Evolutionary conservation across 306 rosid genomes (phyloP).

Genomic region (Cucumis melo): DNA sequence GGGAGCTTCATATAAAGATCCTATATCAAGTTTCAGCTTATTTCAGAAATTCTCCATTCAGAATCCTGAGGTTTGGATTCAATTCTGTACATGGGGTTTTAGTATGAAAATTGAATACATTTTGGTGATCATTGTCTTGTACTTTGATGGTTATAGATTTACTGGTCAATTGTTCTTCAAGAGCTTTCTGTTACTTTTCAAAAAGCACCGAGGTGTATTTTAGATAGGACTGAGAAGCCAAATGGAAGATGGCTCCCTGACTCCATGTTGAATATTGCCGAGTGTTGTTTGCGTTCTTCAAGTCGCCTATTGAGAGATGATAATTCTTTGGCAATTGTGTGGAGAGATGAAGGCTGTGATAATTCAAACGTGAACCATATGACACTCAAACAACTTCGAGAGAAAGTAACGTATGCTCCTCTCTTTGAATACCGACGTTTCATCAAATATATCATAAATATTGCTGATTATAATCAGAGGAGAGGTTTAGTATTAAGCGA

Average conservation of each 20-base stretch:
- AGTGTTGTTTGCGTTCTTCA: conserved; percentile 54
- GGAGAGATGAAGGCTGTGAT: conserved; percentile 70
- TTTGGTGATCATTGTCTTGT: neutral
- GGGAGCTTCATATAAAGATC: conserved; percentile 57
- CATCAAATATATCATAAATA: neutral
- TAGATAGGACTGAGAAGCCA: conserved; percentile 43
- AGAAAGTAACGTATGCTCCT: conserved; percentile 58
- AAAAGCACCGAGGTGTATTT: conserved; percentile 36
- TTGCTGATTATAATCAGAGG: neutral
- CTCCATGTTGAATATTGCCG: conserved; percentile 61
- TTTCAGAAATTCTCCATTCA: conserved; percentile 43
- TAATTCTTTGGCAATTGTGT: conserved; percentile 45
- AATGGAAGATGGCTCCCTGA: conserved; percentile 67
- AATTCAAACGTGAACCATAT: conserved; percentile 30
- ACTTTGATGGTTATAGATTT: conserved; percentile 24
- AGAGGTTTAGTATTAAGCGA: neutral
- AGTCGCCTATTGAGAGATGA: conserved; percentile 40
- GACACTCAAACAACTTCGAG: conserved; percentile 58
- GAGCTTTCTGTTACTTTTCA: conserved; percentile 51
- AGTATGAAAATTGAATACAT: neutral
- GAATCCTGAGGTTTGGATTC: conserved; percentile 43
- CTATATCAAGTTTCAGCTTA: conserved; percentile 51
- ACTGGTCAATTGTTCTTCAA: conserved; percentile 66
- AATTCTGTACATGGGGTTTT: neutral
- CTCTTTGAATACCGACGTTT: neutral